Conservation (phyloP, 2,329 filamentous ascomycete genomes). For the Thermomyces lanuginosus region DNA sequence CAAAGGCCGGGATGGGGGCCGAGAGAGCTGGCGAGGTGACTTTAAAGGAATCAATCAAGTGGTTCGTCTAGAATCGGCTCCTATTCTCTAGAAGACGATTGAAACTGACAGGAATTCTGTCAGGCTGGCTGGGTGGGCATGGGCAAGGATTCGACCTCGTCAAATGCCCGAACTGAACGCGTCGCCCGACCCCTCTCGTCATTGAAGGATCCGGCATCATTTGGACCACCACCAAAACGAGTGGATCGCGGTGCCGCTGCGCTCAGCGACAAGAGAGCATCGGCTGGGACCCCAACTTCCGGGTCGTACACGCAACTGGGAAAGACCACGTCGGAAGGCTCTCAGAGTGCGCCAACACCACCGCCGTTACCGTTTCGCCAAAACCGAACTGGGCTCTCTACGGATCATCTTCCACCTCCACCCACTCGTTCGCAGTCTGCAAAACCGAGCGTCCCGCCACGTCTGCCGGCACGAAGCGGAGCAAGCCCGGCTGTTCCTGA, state of each 20-base stretch:
- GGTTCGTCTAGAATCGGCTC: conserved; percentile 29
- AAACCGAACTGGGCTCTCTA: conserved; percentile 56
- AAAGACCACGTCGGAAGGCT: conserved; percentile 18
- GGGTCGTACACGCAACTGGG: too few species aligned
- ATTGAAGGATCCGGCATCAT: conserved; percentile 59
- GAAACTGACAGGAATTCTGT: too few species aligned
- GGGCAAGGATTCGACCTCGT: conserved; percentile 32
- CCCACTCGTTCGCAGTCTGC: conserved; percentile 36
- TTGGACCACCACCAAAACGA: conserved; percentile 65
- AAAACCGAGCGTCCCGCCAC: conserved; percentile 46
- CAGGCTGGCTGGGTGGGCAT: conserved; percentile 45
- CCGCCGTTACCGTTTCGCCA: conserved; percentile 50
- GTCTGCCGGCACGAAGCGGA: conserved; percentile 55
- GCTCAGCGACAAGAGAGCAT: not conserved
- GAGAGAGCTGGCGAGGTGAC: conserved; percentile 39
- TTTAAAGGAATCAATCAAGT: conserved; percentile 43
- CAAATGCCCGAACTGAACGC: conserved; percentile 31
- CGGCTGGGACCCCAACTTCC: too few species aligned
- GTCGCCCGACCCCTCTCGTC: conserved; percentile 48
- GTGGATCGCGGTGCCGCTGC: conserved; percentile 1
- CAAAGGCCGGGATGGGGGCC: conserved; percentile 35
- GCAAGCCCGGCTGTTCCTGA: conserved; percentile 37
- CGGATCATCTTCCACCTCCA: conserved; percentile 53
- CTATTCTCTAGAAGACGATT: too few species aligned
- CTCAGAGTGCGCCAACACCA: conserved; percentile 25